A percentile compares a stretch with the other conserved stretches of the same genome.
phyloP scores from a whole-genome alignment of 2,329 filamentous ascomycete species.

The Stemphylium beticola region DNA sequence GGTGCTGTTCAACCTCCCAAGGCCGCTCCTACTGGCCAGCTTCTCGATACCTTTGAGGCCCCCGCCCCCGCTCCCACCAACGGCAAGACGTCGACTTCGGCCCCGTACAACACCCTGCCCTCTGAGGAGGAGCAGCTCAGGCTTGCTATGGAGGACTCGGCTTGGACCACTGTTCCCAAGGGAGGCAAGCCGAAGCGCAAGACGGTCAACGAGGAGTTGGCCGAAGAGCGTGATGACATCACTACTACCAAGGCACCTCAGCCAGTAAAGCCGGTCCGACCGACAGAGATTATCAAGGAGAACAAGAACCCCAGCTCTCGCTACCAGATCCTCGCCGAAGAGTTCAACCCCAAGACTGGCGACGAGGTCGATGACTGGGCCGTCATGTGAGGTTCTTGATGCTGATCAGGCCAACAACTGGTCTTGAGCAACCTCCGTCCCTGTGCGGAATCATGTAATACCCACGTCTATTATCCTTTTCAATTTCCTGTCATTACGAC shows the following conservation, averaged over 20 bases:
- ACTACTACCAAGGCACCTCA: conserved; percentile 21
- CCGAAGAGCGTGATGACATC: conserved; percentile 49
- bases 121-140: conserved; percentile 68
- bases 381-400: conserved; percentile 37
- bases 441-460: not conserved
- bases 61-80: conserved; percentile 46
- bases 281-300: conserved; percentile 33
- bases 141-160: conserved; percentile 55
- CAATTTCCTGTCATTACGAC: not conserved
- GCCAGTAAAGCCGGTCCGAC: conserved; percentile 33
- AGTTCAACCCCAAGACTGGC: conserved; percentile 35
- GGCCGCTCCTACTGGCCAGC: conserved; percentile 34
- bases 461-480: conserved; percentile 1
- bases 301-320: conserved; percentile 38
- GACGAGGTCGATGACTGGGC: conserved; percentile 52
- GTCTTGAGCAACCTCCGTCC: not conserved
- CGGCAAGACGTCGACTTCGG: conserved; percentile 50
- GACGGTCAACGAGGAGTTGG: conserved; percentile 50
- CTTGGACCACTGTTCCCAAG: conserved; percentile 67
- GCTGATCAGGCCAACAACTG: not conserved
- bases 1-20: conserved; percentile 30
- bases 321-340: conserved; percentile 39
- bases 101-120: conserved; percentile 56
- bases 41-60: conserved; percentile 60
- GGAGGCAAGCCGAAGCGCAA: conserved; percentile 62